These are phyloP conservation scores for Mycena alexandri DNA, from an alignment of 768 basidiomycete species.

Conservation along the genomic window DNA sequence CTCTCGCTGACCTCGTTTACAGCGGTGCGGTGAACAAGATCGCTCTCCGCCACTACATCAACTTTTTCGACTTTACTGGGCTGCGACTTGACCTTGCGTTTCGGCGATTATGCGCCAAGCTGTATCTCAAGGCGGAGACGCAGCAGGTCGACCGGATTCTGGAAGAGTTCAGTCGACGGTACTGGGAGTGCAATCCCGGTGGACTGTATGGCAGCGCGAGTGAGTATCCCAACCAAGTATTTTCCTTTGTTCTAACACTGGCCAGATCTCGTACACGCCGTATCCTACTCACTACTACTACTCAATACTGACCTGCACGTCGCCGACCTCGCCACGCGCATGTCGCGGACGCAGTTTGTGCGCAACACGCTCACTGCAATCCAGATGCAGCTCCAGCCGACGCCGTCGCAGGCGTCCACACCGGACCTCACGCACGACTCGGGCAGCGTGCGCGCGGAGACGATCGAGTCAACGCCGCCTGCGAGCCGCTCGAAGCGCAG, in stretches of 20 bases:
- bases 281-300: constrained; percentile 91
- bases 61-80: constrained; percentile 88
- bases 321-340: constrained; percentile 87
- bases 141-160: constrained; percentile 98
- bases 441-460: constrained; percentile 72
- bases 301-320: constrained; percentile 98
- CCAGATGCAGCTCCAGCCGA: constrained; percentile 78
- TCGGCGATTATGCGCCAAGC: constrained; percentile 91
- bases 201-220: constrained; percentile 88
- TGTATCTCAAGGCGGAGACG: constrained; percentile 95
- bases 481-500: constrained; percentile 76
- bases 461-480: constrained; percentile 44
- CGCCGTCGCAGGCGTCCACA: constrained; percentile 64
- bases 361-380: constrained; percentile 92
- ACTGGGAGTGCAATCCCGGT: constrained; percentile 91
- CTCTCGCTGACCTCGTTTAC: constrained; percentile 19
- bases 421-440: constrained; percentile 79
- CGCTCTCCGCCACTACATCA: constrained; percentile 84
- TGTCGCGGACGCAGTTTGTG: constrained; percentile 94
- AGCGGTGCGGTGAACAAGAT: constrained; percentile 84
- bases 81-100: constrained; percentile 91
- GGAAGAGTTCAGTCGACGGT: constrained; percentile 90
- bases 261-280: constrained; percentile 92
- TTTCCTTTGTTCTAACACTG: constrained; percentile 11
- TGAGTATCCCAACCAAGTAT: constrained; percentile 53